These are phyloP conservation scores for Saccharomycopsis sp. DNA, from an alignment of 805 yeast species.

Conservation along the genomic window DNA sequence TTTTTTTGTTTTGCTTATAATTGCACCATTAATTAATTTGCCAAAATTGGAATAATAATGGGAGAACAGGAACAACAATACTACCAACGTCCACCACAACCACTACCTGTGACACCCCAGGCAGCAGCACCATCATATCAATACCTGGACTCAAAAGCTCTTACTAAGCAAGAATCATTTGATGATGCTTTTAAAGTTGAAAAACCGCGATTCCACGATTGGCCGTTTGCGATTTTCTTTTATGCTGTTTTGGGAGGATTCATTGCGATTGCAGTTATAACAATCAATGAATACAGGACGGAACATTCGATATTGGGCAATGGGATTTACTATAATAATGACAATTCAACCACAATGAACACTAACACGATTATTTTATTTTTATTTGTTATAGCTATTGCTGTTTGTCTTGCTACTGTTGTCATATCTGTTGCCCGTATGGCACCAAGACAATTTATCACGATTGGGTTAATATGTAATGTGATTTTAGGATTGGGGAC, in stretches of 20 bases:
- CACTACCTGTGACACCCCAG: no score
- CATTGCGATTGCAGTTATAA: slow-evolving; percentile 59
- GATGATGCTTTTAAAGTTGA: slow-evolving; percentile 64
- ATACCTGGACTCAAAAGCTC: neutral
- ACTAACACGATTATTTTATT: slow-evolving; percentile 69
- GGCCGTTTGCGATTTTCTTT: slow-evolving; percentile 57
- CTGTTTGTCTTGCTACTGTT: slow-evolving; percentile 48
- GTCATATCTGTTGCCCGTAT: slow-evolving; percentile 57
- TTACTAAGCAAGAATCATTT: slow-evolving; percentile 36
- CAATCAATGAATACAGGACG: slow-evolving; percentile 54
- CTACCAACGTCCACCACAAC: neutral
- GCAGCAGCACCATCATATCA: no score
- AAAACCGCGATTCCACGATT: slow-evolving; percentile 62
- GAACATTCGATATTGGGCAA: slow-evolving; percentile 52
- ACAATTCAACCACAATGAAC: slow-evolving; percentile 41
- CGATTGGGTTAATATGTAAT: slow-evolving; percentile 60
- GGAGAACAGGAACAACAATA: neutral
- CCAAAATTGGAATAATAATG: no score
- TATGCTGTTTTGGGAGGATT: slow-evolving; percentile 53
- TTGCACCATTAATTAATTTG: no score
- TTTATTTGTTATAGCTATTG: slow-evolving; percentile 54
- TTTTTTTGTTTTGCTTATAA: no score
- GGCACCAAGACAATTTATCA: slow-evolving; percentile 61
- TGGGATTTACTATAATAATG: slow-evolving; percentile 43
- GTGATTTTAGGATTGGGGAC: slow-evolving; percentile 67